Evolutionary conservation across 345 rosid species (phyloP), one percentile per base, ranked within the genome.

Genomic region (Moricandia moricandioides): DNA sequence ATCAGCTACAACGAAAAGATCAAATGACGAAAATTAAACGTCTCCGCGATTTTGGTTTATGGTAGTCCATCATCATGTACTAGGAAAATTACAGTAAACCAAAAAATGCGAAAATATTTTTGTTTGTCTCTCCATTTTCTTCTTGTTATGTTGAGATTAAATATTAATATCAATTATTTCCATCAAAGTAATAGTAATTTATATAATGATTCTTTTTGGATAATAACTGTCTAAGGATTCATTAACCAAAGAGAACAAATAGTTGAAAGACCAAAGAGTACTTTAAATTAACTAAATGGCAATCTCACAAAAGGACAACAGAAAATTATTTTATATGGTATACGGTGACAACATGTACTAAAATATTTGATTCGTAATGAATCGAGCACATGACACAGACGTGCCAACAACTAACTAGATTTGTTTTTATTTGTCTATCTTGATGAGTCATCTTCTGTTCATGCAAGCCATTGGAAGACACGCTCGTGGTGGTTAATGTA

Each of bases 1-100:
- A n/a, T n/a, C 4, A 93, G 98, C 30, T 94, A 86, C 57, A 90
- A 89, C 68, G 86, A 89, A 64, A 94, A 94, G 85, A 84, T 84
- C 62, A 87, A n/a, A n/a, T n/a, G n/a, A n/a, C n/a, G n/a, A n/a
- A n/a, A n/a, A n/a, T n/a, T n/a, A n/a, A 86, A 82, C 87, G 98
- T 9, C 90, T 91, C 83, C 88, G 29, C 4, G 91, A 89, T 52
- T 90, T 14, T 78, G 90, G 89, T 75, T 86, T 94, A 57, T 91
- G 98, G 95, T 88, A 74, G 90, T 86, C 21, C 97, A 94, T 82
- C 88, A 83, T 86, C 83, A 85, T 71, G 73, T 96, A 1, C 82
- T 93, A 0, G 93, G 96, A 62, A 87, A 67, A 56, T 57, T 89
- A 76, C 79, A 80, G 78, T 62, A 31, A 72, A 24, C 8, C 8